Conservation (phyloP, 495 filamentous ascomycete genomes). For the Neurospora sp. region DNA sequence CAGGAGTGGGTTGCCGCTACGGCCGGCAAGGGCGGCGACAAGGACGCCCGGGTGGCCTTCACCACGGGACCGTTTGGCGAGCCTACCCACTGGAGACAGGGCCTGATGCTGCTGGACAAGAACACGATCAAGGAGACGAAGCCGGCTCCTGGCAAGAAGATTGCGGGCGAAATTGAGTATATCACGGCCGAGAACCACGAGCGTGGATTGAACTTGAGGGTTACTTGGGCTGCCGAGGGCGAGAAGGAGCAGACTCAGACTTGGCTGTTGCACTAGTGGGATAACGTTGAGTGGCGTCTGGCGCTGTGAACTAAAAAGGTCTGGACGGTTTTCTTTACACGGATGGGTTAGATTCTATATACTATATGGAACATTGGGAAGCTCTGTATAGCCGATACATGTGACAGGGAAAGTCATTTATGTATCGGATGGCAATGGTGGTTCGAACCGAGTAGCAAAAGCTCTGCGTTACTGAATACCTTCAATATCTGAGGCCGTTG, state of each 20-base stretch:
- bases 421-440: neutral
- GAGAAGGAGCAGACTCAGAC: slow-evolving; percentile 29
- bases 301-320: neutral
- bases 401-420: neutral
- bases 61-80: slow-evolving; percentile 71
- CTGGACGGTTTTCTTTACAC: neutral
- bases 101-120: slow-evolving; percentile 42
- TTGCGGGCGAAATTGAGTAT: slow-evolving; percentile 38
- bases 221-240: slow-evolving; percentile 29
- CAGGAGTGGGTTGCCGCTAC: slow-evolving; percentile 28
- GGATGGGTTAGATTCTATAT: neutral
- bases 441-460: neutral
- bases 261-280: slow-evolving; percentile 30
- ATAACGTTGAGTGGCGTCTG: neutral
- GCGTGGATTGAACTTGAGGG: slow-evolving; percentile 35
- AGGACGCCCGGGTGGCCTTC: slow-evolving; percentile 42
- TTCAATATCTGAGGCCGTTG: neutral
- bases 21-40: slow-evolving; percentile 24
- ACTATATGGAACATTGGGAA: neutral
- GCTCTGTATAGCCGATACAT: neutral
- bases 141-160: slow-evolving; percentile 17
- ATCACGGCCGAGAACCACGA: slow-evolving; percentile 36
- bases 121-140: slow-evolving; percentile 20
- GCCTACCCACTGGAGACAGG: slow-evolving; percentile 85
- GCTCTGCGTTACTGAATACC: neutral